These are phyloP conservation scores for Miscanthus sacchariflorus DNA, from an alignment of 202 grass and related monocot species.

Conservation along the genomic window DNA sequence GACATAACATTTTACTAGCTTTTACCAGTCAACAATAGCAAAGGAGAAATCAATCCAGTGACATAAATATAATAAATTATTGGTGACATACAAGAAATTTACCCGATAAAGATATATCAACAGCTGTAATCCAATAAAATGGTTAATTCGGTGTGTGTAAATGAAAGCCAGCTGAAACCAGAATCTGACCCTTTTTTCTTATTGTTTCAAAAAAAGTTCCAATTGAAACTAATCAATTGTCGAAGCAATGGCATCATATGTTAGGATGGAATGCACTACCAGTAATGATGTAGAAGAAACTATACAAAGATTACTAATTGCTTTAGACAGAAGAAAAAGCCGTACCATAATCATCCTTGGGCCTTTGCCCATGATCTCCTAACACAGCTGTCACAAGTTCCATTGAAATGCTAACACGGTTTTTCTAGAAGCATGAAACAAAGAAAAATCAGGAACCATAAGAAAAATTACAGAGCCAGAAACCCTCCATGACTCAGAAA, in stretches of 20 bases:
- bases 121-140: background rate
- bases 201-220: background rate
- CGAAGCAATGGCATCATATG: background rate
- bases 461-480: slow-evolving; percentile 31
- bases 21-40: background rate
- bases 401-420: slow-evolving; percentile 89
- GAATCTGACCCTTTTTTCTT: background rate
- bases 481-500: background rate
- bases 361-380: slow-evolving; percentile 97
- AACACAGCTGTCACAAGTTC: slow-evolving; percentile 97
- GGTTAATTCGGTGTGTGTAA: background rate
- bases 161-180: slow-evolving; percentile 14
- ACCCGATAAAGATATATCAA: background rate
- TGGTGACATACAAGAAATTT: background rate
- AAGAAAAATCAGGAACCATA: slow-evolving; percentile 6
- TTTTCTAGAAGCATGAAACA: slow-evolving; percentile 67
- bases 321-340: slow-evolving; percentile 33
- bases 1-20: background rate
- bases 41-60: background rate
- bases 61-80: background rate
- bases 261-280: slow-evolving; percentile 29
- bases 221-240: background rate
- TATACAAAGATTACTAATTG: slow-evolving; percentile 24
- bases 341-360: slow-evolving; percentile 97
- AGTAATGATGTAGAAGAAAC: background rate